Percentiles rank a stretch among this genome's conserved stretches.
Evolutionary conservation across 2,329 filamentous ascomycete genomes (phyloP).

Genomic region (Aspergillus piperis): DNA sequence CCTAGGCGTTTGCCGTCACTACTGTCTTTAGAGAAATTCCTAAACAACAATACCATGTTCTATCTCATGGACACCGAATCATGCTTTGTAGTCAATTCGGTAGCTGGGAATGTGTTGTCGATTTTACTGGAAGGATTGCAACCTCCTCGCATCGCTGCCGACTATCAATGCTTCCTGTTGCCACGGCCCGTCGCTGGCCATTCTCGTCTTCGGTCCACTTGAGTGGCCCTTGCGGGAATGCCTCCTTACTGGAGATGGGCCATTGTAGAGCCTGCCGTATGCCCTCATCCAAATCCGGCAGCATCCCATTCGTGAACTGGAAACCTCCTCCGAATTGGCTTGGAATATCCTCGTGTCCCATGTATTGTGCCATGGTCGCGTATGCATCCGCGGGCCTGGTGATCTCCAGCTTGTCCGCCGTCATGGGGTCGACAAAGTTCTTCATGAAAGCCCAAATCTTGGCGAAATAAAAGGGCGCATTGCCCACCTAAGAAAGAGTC

Average conservation of each 20-base stretch:
- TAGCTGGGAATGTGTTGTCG: too few relatives aligned
- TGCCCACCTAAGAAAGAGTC: slow-evolving; percentile 23
- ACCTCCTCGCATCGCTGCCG: slow-evolving; percentile 11
- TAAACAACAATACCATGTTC: too few relatives aligned
- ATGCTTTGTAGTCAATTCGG: too few relatives aligned
- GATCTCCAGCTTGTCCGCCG: slow-evolving; percentile 28
- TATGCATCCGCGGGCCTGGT: slow-evolving; percentile 19
- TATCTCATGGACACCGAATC: too few relatives aligned
- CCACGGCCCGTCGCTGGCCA: slow-evolving; percentile 17
- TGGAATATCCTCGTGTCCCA: slow-evolving; percentile 25
- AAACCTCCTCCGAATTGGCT: slow-evolving; percentile 22
- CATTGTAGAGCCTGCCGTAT: slow-evolving; percentile 14
- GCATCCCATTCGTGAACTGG: slow-evolving; percentile 23
- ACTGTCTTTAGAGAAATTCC: not conserved
- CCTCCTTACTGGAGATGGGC: not conserved
- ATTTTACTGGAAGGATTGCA: not conserved
- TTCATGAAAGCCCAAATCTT: slow-evolving; percentile 28
- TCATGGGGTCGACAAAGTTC: slow-evolving; percentile 27
- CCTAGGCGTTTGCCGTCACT: not conserved
- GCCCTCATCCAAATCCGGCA: slow-evolving; percentile 18
- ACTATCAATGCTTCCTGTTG: slow-evolving; percentile 21
- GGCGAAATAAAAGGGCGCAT: slow-evolving; percentile 26
- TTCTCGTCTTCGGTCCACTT: slow-evolving; percentile 21
- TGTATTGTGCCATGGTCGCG: slow-evolving; percentile 15
- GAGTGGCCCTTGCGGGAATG: slow-evolving; percentile 22